Percentiles rank a stretch among this genome's conserved stretches.
These are phyloP conservation scores for Phialemoniopsis sp. DNA, from an alignment of 2,329 filamentous ascomycete species.

Conservation along the genomic window DNA sequence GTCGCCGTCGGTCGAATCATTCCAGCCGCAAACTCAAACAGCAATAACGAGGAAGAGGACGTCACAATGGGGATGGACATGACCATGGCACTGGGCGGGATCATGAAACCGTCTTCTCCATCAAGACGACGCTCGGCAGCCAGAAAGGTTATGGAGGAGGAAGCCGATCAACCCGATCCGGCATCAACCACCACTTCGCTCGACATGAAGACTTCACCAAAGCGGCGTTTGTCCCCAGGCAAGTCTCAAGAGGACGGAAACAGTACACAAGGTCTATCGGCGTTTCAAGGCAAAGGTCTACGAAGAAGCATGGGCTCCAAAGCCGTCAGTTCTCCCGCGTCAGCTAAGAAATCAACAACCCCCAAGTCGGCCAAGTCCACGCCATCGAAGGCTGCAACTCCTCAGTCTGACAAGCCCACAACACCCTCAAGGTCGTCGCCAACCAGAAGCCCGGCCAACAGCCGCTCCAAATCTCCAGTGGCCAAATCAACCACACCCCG, in stretches of 20 bases:
- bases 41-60: constrained; percentile 26
- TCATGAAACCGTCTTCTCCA: constrained; percentile 41
- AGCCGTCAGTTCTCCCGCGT: constrained; percentile 1
- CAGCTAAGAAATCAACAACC: constrained; percentile 19
- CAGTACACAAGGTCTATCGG: constrained; percentile 48
- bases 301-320: constrained; percentile 37
- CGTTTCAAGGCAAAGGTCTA: constrained; percentile 43
- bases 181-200: constrained; percentile 32
- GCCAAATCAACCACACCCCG: constrained; percentile 19
- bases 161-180: constrained; percentile 45
- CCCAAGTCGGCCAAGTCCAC: constrained; percentile 12
- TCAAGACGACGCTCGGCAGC: constrained; percentile 39
- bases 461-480: constrained; percentile 18
- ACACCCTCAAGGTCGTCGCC: neutral
- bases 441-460: constrained; percentile 6
- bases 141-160: constrained; percentile 56
- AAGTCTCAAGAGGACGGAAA: constrained; percentile 33
- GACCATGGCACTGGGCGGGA: constrained; percentile 59
- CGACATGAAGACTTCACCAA: constrained; percentile 30
- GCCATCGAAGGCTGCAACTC: no score
- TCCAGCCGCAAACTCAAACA: constrained; percentile 19
- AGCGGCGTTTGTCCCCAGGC: constrained; percentile 17
- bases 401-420: no score
- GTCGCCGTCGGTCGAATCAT: constrained; percentile 53
- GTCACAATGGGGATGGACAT: constrained; percentile 63